phyloP scores from a whole-genome alignment of 768 basidiomycete genomes.

The Mycena epipterygia region DNA sequence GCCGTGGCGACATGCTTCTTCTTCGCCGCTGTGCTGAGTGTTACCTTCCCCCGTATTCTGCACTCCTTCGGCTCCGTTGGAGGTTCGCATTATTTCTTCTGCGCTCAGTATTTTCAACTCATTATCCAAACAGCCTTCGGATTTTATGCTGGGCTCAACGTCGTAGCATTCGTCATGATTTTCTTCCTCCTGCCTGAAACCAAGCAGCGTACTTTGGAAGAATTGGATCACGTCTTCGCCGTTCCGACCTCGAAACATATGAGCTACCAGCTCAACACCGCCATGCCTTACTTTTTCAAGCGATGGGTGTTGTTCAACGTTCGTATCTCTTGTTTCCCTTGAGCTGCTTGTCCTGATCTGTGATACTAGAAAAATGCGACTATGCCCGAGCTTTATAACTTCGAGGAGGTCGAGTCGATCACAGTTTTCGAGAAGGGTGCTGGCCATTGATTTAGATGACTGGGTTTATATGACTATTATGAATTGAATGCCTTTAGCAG shows the following conservation, averaged over 20 bases:
- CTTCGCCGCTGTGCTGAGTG: conserved; percentile 67
- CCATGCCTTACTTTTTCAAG: conserved; percentile 66
- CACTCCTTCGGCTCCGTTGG: conserved; percentile 57
- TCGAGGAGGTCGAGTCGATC: conserved; percentile 62
- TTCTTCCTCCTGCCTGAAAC: conserved; percentile 68
- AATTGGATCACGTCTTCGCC: conserved; percentile 62
- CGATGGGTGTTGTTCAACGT: conserved; percentile 56
- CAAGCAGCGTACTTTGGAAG: conserved; percentile 64
- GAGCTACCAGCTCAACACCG: conserved; percentile 57
- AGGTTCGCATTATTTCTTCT: conserved; percentile 26
- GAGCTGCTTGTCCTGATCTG: background rate
- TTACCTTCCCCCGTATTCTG: conserved; percentile 73
- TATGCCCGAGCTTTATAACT: conserved; percentile 64
- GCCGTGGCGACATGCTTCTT: conserved; percentile 66
- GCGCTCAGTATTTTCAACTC: too few species aligned
- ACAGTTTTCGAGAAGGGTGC: conserved; percentile 59
- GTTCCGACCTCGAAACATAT: conserved; percentile 62
- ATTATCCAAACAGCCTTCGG: conserved; percentile 59
- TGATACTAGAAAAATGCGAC: conserved; percentile 44
- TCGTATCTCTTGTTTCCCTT: background rate
- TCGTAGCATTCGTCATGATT: conserved; percentile 66
- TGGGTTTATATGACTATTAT: background rate
- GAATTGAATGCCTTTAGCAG: too few species aligned
- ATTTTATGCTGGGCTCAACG: conserved; percentile 68
- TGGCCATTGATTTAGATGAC: conserved; percentile 43